Conservation (phyloP, 108 stramenopile genomes). For the Nitzschia sp. region DNA sequence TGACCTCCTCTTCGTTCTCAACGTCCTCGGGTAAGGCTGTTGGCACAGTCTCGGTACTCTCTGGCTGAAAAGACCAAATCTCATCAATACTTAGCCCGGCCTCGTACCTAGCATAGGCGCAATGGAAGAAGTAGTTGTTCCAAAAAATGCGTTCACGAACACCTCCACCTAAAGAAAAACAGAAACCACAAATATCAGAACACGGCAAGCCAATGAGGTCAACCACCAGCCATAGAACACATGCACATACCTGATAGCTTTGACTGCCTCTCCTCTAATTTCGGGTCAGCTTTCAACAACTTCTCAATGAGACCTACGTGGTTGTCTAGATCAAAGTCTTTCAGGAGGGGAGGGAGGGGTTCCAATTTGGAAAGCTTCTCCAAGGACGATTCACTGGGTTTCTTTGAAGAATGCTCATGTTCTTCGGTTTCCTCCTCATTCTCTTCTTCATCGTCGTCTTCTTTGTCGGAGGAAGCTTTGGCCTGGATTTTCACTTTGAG, state of each 20-base stretch:
- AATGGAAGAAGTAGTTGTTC: slow-evolving; percentile 87
- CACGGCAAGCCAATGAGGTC: background rate
- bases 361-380: slow-evolving; percentile 71
- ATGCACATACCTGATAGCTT: slow-evolving; percentile 46
- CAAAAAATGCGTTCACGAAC: slow-evolving; percentile 71
- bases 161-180: slow-evolving; percentile 48
- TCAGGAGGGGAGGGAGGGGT: slow-evolving; percentile 65
- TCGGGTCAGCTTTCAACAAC: slow-evolving; percentile 64
- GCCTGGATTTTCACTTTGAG: slow-evolving; percentile 37
- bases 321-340: slow-evolving; percentile 76
- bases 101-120: slow-evolving; percentile 81
- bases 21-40: background rate
- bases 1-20: slow-evolving; percentile 6
- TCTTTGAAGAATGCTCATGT: slow-evolving; percentile 18
- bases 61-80: slow-evolving; percentile 74
- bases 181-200: slow-evolving; percentile 4
- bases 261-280: slow-evolving; percentile 66
- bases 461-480: slow-evolving; percentile 15
- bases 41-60: slow-evolving; percentile 7
- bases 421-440: slow-evolving; percentile 25
- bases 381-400: slow-evolving; percentile 46
- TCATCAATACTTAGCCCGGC: slow-evolving; percentile 85
- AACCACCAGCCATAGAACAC: background rate
- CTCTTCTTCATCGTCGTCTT: slow-evolving; percentile 38
- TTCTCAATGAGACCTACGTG: slow-evolving; percentile 84